Evolutionary conservation across 2,329 filamentous ascomycete genomes (phyloP), one percentile per base, ranked within the genome.

Genomic region (Myriosclerotinia duriaeana): DNA sequence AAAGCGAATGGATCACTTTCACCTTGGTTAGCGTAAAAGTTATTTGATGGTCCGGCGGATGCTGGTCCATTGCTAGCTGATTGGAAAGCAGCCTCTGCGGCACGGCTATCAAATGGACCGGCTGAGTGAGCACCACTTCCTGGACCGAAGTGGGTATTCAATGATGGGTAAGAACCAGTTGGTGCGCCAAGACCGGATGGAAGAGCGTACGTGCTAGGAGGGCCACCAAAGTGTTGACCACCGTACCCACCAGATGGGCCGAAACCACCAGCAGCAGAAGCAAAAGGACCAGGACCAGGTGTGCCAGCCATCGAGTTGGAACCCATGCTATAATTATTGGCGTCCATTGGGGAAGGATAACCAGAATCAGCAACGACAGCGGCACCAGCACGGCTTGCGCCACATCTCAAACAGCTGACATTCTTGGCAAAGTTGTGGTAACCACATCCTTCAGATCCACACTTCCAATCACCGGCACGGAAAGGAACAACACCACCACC

Each of bases 361-460:
- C 91, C 92, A 50, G 93, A 94, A 78, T 98, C 95, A 40, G 94
- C 94, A 67, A 98, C 92, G 61, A 99, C 91, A 20, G 94, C 93
- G 67, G 95, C 95, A 70, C 91, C 92, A 69, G 94, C 94, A 74
- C 95, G 92, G 78, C 93, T 96, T 64, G 94, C 95, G 78, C 95
- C 95, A 77, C 95, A 99, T 68, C 95, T 91, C 70, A 99, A 87
- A 79, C 95, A 99, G 80, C 92, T 96, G 67, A 98, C 94, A 75
- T 99, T 99, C 86, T 99, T 99, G 69, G 95, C 95, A 77, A 99
- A 99, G 82, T 99, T 99, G 83, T 99, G 95, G 79, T 99, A 99
- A 67, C 91, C 92, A 78, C 95, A 99, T 48, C 93, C 93, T 76
- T 99, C 95, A 71, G 95, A 95, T 66, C 95, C 95, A 76, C 95